phyloP scores from a whole-genome alignment of 202 grass and related monocot species.

The Zizania palustris region DNA sequence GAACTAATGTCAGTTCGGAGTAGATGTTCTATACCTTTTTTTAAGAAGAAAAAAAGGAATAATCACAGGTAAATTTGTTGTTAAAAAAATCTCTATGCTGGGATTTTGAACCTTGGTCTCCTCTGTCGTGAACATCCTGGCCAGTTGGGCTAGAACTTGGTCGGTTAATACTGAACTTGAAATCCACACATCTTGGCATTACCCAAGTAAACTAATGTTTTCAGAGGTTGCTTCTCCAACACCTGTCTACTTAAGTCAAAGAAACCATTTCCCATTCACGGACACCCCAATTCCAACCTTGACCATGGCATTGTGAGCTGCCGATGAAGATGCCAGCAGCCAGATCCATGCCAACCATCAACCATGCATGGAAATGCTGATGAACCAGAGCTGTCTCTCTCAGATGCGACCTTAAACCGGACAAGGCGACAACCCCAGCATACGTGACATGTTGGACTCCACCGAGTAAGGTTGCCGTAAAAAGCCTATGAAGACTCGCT shows the following conservation, averaged over 20 bases:
- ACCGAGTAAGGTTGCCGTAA: not conserved
- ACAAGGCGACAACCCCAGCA: no score
- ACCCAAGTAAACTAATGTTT: not conserved
- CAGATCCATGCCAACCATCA: constrained; percentile 4
- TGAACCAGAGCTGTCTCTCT: no score
- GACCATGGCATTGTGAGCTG: not conserved
- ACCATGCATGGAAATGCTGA: no score
- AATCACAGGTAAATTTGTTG: not conserved
- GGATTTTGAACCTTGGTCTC: not conserved
- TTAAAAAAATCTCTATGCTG: not conserved
- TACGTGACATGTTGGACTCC: no score
- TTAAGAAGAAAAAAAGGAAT: not conserved
- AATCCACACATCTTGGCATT: not conserved
- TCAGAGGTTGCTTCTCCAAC: not conserved
- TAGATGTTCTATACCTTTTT: not conserved
- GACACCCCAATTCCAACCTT: not conserved
- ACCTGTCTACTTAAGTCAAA: not conserved
- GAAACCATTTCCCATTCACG: not conserved
- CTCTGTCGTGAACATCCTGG: not conserved
- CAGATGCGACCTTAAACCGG: no score
- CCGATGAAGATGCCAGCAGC: constrained; percentile 6
- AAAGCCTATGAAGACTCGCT: not conserved
- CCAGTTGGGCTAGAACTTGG: not conserved
- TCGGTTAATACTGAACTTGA: constrained; percentile 9
- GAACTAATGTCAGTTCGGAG: no score